Base-by-base conservation (phyloP, 2,329 filamentous ascomycete genomes). In the Curvularia verruculosa region DNA sequence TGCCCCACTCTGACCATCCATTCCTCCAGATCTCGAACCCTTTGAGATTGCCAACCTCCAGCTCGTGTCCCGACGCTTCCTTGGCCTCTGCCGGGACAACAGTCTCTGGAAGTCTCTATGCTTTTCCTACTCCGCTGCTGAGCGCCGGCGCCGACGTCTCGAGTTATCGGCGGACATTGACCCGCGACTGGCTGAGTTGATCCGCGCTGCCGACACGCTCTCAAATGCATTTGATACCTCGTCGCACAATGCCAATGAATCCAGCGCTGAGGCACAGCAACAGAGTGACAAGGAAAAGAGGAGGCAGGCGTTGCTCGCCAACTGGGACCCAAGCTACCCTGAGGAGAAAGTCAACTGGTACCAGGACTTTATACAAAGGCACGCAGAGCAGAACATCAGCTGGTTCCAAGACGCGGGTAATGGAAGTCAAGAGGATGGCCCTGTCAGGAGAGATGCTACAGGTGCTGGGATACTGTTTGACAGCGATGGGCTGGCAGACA, bases 311-410 rank as follows among this genome's bases (percentile, higher is more conserved):
- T 84, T 91, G 55, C 80, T 90, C 69, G 87, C 88, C 4, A 91
- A 91, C 65, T 96, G 92, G 92, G 91, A 96, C 65, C 91, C 91
- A 0, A 86, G 85, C 0, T 92, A 89, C 61, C 85, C 87, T 0
- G 79, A 77, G 4, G 92, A 97, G 76, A 81, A 81, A 39, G 82
- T 93, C 19, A 87, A 90, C 47, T 97, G 92, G 89, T 96, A 96
- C 74, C 85, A 90, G 53, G 93, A 97, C 75, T 96, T 92, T 70
- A 89, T 96, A 60, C 91, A 93, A 51, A 84, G 93, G 31, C 84
- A 93, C 75, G 92, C 87, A 0, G 87, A 88, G 0, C 82, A 92
- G n/a, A 83, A 83, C 13, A 80, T 92, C 51, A 88, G 84, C 66
- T 97, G 93, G 93, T 81, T 96, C 40, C 84, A 92, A 70, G 82